Percentiles rank a stretch among this genome's conserved stretches.
Evolutionary conservation across 78 protist genomes (phyloP).

Genomic region (Anaeramoeba flamelloides): DNA sequence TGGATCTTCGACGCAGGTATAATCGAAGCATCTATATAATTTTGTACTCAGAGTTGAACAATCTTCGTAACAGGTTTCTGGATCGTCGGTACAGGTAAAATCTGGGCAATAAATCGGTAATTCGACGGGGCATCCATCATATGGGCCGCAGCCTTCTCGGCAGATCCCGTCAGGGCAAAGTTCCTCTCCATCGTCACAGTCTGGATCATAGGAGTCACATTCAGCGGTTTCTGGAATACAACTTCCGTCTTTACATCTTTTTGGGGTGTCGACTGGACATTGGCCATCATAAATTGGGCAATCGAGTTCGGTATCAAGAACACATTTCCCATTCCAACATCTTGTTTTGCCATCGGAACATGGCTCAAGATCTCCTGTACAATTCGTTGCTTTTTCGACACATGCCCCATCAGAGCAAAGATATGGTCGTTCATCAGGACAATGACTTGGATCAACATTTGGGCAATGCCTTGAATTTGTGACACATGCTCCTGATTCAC

Average conservation of each 20-base stretch:
- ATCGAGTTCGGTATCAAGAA: not conserved
- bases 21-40: not conserved
- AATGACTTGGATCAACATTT: not conserved
- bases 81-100: not conserved
- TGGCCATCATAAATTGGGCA: not conserved
- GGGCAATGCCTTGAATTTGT: not conserved
- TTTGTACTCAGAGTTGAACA: not conserved
- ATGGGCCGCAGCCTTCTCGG: not conserved
- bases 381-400: not conserved
- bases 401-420: not conserved
- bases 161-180: not conserved
- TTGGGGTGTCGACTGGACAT: not conserved
- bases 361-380: not conserved
- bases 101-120: not conserved
- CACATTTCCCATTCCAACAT: not conserved
- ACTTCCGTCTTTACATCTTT: not conserved
- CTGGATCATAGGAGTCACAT: not conserved
- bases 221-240: not conserved
- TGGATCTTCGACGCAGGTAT: not conserved
- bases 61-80: not conserved
- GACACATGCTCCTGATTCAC: not conserved
- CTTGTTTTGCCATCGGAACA: not conserved
- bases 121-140: not conserved
- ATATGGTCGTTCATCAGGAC: not conserved
- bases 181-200: not conserved